A percentile compares a stretch with the other conserved stretches of the same genome.
phyloP scores from a whole-genome alignment of 2,329 filamentous ascomycete species.

The Paramyrothecium sp. region DNA sequence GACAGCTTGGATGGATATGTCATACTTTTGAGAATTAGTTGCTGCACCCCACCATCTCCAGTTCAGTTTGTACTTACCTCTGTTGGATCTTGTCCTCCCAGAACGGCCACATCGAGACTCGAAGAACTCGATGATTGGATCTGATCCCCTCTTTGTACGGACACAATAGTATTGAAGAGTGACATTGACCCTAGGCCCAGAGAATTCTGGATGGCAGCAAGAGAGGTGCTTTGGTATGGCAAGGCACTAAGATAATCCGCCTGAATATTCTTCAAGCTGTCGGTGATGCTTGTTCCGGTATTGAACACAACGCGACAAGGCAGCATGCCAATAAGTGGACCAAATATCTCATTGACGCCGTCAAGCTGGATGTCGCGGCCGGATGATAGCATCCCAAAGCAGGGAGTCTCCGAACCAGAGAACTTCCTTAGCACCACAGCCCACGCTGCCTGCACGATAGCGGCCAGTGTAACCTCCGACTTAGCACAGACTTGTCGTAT shows the following conservation, averaged over 20 bases:
- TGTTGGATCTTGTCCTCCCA: too few relatives aligned
- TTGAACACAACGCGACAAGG: constrained; percentile 48
- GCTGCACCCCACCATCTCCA: not conserved
- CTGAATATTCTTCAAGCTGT: constrained; percentile 42
- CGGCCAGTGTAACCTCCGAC: not conserved
- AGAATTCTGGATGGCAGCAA: constrained; percentile 41
- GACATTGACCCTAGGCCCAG: constrained; percentile 13
- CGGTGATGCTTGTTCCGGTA: too few relatives aligned
- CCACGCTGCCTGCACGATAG: constrained; percentile 34
- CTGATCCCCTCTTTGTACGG: too few relatives aligned
- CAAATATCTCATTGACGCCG: constrained; percentile 46
- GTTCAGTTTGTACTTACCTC: too few relatives aligned
- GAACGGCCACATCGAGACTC: too few relatives aligned
- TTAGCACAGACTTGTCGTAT: not conserved
- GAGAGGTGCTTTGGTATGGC: constrained; percentile 45
- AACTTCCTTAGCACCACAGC: constrained; percentile 47
- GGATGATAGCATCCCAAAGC: constrained; percentile 53
- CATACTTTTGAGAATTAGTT: not conserved
- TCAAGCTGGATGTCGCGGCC: constrained; percentile 50
- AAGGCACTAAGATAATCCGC: not conserved
- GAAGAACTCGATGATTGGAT: too few relatives aligned
- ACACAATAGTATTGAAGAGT: constrained; percentile 33
- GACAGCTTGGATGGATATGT: not conserved
- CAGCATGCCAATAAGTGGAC: constrained; percentile 55
- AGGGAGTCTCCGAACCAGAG: constrained; percentile 44